These are phyloP conservation scores for Tetrahymena malaccensis DNA, from an alignment of 73 alveolate species.

Conservation along the genomic window DNA sequence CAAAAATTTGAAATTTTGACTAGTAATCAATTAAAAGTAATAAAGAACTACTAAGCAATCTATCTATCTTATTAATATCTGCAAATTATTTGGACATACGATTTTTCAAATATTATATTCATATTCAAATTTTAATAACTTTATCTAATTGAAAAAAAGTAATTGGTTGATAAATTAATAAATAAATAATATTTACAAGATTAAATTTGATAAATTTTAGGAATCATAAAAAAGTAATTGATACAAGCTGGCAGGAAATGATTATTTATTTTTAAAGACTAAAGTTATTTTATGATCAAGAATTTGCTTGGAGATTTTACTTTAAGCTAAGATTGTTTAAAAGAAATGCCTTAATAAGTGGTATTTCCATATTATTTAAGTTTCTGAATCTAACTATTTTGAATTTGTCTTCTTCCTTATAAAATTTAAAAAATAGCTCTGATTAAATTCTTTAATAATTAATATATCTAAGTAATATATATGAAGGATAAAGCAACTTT, in stretches of 20 bases:
- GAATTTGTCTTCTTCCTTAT: neutral
- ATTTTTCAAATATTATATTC: too few species aligned
- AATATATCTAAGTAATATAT: neutral
- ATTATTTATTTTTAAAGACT: too few species aligned
- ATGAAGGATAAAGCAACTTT: neutral
- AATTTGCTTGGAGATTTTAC: neutral
- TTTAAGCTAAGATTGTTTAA: neutral
- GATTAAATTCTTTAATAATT: neutral
- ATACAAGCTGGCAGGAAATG: neutral
- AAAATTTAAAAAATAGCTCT: neutral
- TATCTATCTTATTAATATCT: too few species aligned
- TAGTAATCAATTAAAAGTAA: too few species aligned
- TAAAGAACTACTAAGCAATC: too few species aligned
- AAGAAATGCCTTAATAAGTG: neutral
- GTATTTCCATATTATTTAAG: neutral
- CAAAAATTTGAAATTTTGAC: too few species aligned
- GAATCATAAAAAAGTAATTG: neutral
- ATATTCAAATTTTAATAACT: too few species aligned
- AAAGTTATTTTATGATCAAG: neutral
- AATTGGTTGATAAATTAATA: too few species aligned
- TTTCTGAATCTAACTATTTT: neutral
- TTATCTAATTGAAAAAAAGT: too few species aligned
- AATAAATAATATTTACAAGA: too few species aligned
- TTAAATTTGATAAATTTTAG: too few species aligned
- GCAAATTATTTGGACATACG: too few species aligned